Conservation (phyloP, 331 rosid species). For the Stylosanthes scabra region DNA sequence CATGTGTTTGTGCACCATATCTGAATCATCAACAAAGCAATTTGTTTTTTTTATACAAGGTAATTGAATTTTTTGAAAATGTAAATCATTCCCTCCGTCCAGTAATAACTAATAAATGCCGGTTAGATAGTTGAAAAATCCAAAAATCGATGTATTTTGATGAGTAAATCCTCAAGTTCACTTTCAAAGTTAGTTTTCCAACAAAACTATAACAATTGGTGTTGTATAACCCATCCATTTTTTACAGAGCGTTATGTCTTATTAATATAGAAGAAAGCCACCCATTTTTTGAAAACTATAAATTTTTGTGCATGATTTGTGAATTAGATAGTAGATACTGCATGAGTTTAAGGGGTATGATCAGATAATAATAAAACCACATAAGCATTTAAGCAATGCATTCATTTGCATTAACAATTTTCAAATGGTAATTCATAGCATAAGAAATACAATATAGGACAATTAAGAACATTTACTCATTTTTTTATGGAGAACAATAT, state of each 20-base stretch:
- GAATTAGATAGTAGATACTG: constrained; percentile 61
- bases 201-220: too few relatives aligned
- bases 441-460: constrained; percentile 15
- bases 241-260: too few relatives aligned
- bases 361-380: constrained; percentile 32
- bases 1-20: too few relatives aligned
- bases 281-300: too few relatives aligned
- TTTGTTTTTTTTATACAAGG: not conserved
- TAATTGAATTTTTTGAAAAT: not conserved
- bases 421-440: constrained; percentile 5
- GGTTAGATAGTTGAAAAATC: too few relatives aligned
- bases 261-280: too few relatives aligned
- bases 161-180: too few relatives aligned
- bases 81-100: not conserved
- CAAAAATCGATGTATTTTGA: too few relatives aligned
- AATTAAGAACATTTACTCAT: not conserved
- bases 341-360: constrained; percentile 37
- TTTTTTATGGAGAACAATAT: not conserved
- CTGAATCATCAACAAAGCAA: constrained; percentile 31
- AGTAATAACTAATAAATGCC: too few relatives aligned
- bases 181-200: too few relatives aligned
- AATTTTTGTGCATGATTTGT: not conserved
- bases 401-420: constrained; percentile 1
- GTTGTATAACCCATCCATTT: too few relatives aligned
- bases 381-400: not conserved